Evolutionary conservation across 768 basidiomycete genomes (phyloP), one percentile per base, ranked within the genome.

Genomic region (Polyporus arcularius): DNA sequence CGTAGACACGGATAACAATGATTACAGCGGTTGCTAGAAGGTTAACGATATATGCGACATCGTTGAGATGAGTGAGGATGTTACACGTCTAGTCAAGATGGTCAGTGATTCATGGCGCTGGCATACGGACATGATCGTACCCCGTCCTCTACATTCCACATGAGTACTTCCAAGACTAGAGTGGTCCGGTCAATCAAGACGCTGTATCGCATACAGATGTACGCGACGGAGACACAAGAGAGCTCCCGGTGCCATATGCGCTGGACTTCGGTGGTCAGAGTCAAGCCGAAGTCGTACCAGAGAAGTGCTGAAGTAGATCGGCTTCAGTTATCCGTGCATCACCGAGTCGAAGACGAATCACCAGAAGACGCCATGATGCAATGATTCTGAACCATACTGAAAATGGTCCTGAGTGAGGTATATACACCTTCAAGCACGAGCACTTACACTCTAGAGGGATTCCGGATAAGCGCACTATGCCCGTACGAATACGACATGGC

Each of bases 241-340:
- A 51, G 26, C 28, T 35, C 32, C 7, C 54, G 30, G n/a, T 35
- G 38, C 60, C 60, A 61, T 16, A 61, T 55, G 9, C 53, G 21
- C 12, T 39, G 41, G 8, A 51, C 49, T 42, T 61, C 60, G 1
- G 41, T 21, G 12, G 60, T 40, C 8, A 43, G n/a, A 1, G 60
- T 61, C 1, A 61, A 3, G 8, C 42, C 14, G 10, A 39, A 45
- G 40, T 61, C 60, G 39, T 26, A 53, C 32, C 32, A 51, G 12
- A 39, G 10, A 9, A 39, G 28, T 15, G 32, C 35, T 32, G 15
- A 11, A 15, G 4, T 4, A 21, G 30, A 38, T 5, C 14, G 7
- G 30, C 30, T 10, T 35, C 9, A 35, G 35, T n/a, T 6, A 32
- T 8, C 6, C 1, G 14, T 35, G 21, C 21, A 26, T 51, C 32